Evolutionary conservation across 805 yeast genomes (phyloP).

Genomic region (Teunomyces aglyptinius): DNA sequence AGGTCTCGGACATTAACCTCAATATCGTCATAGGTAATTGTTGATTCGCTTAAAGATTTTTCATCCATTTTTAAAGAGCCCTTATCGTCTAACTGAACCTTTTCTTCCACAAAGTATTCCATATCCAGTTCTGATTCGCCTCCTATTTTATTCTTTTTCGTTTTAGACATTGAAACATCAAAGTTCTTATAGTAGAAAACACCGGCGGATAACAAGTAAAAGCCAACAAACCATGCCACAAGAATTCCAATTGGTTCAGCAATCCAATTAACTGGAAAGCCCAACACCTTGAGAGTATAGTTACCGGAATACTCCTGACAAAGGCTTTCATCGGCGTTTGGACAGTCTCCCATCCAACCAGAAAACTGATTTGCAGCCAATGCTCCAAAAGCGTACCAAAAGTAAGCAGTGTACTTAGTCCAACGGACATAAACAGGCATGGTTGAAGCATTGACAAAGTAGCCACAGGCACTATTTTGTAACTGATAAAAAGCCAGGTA

Average conservation of each 20-base stretch:
- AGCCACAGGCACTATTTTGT: conserved; percentile 78
- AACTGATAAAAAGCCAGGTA: conserved; percentile 64
- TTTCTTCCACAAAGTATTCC: conserved; percentile 10
- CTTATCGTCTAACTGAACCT: not conserved
- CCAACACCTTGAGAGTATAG: conserved; percentile 18
- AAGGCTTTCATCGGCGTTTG: conserved; percentile 18
- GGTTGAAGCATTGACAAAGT: conserved; percentile 65
- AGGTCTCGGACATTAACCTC: not conserved
- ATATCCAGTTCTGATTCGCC: conserved; percentile 10
- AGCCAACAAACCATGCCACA: conserved; percentile 19
- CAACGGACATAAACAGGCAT: conserved; percentile 87
- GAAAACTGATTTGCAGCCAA: conserved; percentile 63
- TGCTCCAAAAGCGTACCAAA: conserved; percentile 79
- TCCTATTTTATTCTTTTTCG: conserved; percentile 21
- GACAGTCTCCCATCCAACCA: conserved; percentile 58
- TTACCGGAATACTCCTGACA: conserved; percentile 22
- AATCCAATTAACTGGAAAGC: conserved; percentile 23
- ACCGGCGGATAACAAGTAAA: conserved; percentile 14
- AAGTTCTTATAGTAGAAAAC: conserved; percentile 17
- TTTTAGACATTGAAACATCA: conserved; percentile 22
- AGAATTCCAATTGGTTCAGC: conserved; percentile 21
- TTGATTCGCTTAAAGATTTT: not conserved
- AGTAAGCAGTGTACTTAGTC: conserved; percentile 72
- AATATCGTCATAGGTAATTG: not conserved
- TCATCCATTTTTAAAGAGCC: not conserved